phyloP scores from a whole-genome alignment of 495 filamentous ascomycete species.

The Ascobolus immersus region DNA sequence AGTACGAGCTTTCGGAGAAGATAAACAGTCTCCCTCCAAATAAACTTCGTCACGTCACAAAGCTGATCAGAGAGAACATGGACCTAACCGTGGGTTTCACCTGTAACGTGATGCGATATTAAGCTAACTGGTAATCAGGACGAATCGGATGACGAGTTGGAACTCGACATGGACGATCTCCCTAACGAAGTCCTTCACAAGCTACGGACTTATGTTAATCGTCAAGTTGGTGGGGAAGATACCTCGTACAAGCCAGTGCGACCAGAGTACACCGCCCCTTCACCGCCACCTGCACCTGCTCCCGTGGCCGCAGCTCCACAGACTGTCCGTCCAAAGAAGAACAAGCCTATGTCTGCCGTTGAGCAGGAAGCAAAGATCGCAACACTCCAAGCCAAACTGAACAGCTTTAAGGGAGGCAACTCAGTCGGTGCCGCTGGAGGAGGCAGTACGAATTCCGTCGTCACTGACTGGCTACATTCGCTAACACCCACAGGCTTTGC shows the following conservation, averaged over 20 bases:
- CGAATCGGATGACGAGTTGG: conserved; percentile 29
- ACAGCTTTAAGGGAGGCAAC: no score
- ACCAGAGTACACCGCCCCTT: conserved; percentile 12
- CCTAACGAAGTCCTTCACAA: conserved; percentile 15
- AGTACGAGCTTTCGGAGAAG: conserved; percentile 19
- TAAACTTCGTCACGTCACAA: conserved; percentile 53
- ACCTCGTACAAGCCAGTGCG: conserved; percentile 12
- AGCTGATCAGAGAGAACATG: conserved; percentile 72
- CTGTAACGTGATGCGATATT: not conserved
- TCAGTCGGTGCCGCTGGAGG: no score
- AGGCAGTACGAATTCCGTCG: no score
- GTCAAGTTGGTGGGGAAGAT: no score
- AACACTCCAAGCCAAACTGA: conserved; percentile 26
- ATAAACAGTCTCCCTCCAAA: conserved; percentile 19
- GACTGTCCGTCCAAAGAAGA: conserved; percentile 67
- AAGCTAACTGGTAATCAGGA: conserved; percentile 7
- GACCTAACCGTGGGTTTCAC: conserved; percentile 23
- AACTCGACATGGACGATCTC: conserved; percentile 27
- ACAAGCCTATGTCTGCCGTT: conserved; percentile 89
- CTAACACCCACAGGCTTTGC: no score
- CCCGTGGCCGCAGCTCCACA: conserved; percentile 27
- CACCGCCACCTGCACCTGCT: conserved; percentile 11
- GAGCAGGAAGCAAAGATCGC: conserved; percentile 81
- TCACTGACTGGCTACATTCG: no score
- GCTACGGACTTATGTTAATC: conserved; percentile 15